A percentile compares a stretch with the other conserved stretches of the same genome.
Evolutionary conservation across 2,329 filamentous ascomycete species (phyloP).

Genomic region (Cytospora piceae): DNA sequence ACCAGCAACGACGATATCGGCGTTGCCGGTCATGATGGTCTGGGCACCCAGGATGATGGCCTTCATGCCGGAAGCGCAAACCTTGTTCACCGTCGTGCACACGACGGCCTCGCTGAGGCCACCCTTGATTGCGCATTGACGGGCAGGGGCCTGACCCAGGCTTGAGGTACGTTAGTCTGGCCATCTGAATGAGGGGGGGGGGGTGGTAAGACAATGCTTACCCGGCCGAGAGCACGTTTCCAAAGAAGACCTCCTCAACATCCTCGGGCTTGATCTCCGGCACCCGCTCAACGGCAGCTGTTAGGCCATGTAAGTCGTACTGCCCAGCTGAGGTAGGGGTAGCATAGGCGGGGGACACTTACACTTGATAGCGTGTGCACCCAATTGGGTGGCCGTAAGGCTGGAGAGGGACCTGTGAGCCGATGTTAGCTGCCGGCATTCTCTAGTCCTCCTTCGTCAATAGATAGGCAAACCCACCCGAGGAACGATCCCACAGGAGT

Average conservation of each 20-base stretch:
- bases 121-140: slow-evolving; percentile 89
- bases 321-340: not conserved
- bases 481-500: slow-evolving; percentile 95
- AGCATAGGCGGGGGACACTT: slow-evolving; percentile 35
- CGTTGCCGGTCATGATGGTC: slow-evolving; percentile 96
- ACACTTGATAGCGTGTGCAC: slow-evolving; percentile 92
- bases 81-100: slow-evolving; percentile 97
- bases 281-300: slow-evolving; percentile 80
- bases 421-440: slow-evolving; percentile 29
- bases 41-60: slow-evolving; percentile 92
- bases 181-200: slow-evolving; percentile 29
- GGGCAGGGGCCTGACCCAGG: slow-evolving; percentile 92
- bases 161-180: slow-evolving; percentile 48
- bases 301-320: slow-evolving; percentile 28
- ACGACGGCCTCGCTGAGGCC: slow-evolving; percentile 80
- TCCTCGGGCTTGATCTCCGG: slow-evolving; percentile 85
- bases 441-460: slow-evolving; percentile 10
- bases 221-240: slow-evolving; percentile 97
- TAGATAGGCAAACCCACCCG: slow-evolving; percentile 62
- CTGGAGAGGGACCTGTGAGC: slow-evolving; percentile 78
- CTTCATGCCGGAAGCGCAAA: slow-evolving; percentile 95
- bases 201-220: slow-evolving; percentile 52
- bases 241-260: slow-evolving; percentile 96
- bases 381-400: slow-evolving; percentile 83
- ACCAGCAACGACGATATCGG: slow-evolving; percentile 88